phyloP scores from a whole-genome alignment of 208 protist genomes.

The Vickermania ingenoplastis region DNA sequence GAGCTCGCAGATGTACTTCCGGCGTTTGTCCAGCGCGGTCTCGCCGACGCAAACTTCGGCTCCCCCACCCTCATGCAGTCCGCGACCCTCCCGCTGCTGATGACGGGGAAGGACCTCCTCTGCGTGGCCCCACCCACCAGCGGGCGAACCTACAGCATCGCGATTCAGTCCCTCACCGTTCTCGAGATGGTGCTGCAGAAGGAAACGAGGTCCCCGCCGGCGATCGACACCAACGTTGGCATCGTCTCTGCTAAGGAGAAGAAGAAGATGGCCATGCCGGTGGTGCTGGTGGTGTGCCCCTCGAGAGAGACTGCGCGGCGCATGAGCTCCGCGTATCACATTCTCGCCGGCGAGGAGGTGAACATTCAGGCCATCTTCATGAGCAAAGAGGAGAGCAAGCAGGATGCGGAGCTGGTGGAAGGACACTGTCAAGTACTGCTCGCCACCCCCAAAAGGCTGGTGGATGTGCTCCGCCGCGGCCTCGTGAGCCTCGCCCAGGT shows the following conservation, averaged over 20 bases:
- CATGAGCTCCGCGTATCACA: slow-evolving; percentile 89
- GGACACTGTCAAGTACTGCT: slow-evolving; percentile 88
- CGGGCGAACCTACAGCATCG: slow-evolving; percentile 95
- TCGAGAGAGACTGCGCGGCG: slow-evolving; percentile 94
- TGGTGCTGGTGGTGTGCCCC: slow-evolving; percentile 94
- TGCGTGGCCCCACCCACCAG: slow-evolving; percentile 92
- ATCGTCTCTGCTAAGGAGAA: not conserved
- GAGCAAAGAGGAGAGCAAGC: slow-evolving; percentile 76
- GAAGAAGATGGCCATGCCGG: slow-evolving; percentile 22
- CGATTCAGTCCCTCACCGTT: slow-evolving; percentile 78
- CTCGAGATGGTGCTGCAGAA: slow-evolving; percentile 8
- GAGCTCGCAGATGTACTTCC: slow-evolving; percentile 40
- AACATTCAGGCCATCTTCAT: slow-evolving; percentile 50
- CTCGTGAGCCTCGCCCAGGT: slow-evolving; percentile 56
- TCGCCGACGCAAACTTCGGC: slow-evolving; percentile 28
- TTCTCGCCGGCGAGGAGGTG: slow-evolving; percentile 48
- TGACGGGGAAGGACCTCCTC: slow-evolving; percentile 88
- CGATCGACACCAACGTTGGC: not conserved
- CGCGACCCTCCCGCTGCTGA: slow-evolving; percentile 64
- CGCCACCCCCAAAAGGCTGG: slow-evolving; percentile 70
- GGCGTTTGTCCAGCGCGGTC: slow-evolving; percentile 18
- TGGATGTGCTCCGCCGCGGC: slow-evolving; percentile 28
- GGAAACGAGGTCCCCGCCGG: not conserved
- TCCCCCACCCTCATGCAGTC: slow-evolving; percentile 79
- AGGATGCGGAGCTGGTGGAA: slow-evolving; percentile 82